Percentiles rank a stretch among this genome's conserved stretches.
These are phyloP conservation scores for Elongisporangium senticosum DNA, from an alignment of 352 stramenopile genomes.

Conservation along the genomic window DNA sequence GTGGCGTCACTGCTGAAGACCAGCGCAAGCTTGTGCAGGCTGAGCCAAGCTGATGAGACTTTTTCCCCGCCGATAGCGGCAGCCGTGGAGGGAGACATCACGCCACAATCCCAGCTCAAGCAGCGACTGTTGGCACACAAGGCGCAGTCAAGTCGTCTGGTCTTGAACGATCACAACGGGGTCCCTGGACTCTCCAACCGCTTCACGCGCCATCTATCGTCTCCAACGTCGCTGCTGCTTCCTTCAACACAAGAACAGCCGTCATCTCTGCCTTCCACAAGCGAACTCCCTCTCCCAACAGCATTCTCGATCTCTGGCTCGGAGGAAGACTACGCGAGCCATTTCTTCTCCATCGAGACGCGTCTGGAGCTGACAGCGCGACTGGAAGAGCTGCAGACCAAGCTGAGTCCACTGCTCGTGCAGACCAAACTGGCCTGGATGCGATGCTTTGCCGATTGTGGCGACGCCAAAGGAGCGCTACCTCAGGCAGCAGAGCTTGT, in stretches of 20 bases:
- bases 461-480: neutral
- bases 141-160: neutral
- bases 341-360: conserved; percentile 62
- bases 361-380: conserved; percentile 41
- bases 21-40: neutral
- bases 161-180: neutral
- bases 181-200: neutral
- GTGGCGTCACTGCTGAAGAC: neutral
- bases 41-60: neutral
- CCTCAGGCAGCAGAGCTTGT: conserved; percentile 27
- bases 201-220: neutral
- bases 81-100: neutral
- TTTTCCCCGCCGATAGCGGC: neutral
- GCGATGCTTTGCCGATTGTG: conserved; percentile 30
- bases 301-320: conserved; percentile 2
- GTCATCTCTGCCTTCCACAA: no score
- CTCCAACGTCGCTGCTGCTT: neutral
- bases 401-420: conserved; percentile 37
- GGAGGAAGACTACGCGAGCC: conserved; percentile 19
- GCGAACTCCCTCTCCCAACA: neutral
- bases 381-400: conserved; percentile 27
- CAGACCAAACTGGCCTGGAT: conserved; percentile 59
- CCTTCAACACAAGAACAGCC: neutral
- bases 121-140: neutral
- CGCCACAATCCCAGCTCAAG: neutral